These are phyloP conservation scores for Chlamydomonas applanata DNA, from an alignment of 139 green algal genomes.

Conservation along the genomic window DNA sequence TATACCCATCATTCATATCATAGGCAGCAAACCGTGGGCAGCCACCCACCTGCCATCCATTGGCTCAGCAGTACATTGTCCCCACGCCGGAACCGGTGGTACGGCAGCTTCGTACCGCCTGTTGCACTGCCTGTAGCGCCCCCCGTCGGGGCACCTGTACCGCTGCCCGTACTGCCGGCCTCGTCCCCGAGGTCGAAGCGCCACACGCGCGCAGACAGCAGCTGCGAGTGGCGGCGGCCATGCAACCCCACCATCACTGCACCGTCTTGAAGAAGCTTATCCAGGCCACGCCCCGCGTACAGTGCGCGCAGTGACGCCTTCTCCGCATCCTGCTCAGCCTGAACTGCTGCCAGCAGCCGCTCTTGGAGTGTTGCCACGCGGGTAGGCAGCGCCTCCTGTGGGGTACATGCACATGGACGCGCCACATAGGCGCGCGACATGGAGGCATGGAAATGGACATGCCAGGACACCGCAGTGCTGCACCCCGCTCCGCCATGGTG, in stretches of 20 bases:
- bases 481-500: too few species aligned
- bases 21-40: neutral
- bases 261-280: conserved; percentile 43
- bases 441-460: too few species aligned
- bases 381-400: conserved; percentile 17
- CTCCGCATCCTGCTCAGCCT: conserved; percentile 43
- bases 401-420: neutral
- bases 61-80: conserved; percentile 44
- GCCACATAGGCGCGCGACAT: too few species aligned
- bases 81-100: conserved; percentile 52
- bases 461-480: too few species aligned
- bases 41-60: neutral
- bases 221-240: neutral
- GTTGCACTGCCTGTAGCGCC: neutral
- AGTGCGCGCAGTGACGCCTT: conserved; percentile 23
- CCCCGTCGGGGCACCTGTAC: neutral
- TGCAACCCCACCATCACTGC: conserved; percentile 35
- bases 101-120: conserved; percentile 30
- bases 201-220: conserved; percentile 24
- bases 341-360: conserved; percentile 28
- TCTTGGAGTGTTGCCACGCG: conserved; percentile 14
- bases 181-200: conserved; percentile 11
- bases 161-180: neutral
- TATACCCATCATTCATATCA: too few species aligned
- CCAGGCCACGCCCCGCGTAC: conserved; percentile 37